Base-by-base conservation (phyloP, 805 yeast species). In the Ogataea glucozyma region DNA sequence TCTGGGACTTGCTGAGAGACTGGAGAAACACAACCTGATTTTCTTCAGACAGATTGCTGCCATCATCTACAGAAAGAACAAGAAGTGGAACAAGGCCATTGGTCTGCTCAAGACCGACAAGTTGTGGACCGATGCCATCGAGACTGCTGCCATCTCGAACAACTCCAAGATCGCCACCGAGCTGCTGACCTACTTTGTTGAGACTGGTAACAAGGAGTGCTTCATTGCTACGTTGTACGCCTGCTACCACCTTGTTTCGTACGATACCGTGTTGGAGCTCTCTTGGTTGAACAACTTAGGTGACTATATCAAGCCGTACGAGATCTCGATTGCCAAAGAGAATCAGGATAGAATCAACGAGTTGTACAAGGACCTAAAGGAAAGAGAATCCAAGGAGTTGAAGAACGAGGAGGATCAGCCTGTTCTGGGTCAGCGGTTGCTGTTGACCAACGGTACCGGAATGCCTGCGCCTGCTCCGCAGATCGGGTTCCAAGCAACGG, bases 11-110 rank as follows among this genome's bases (percentile, higher is more conserved):
- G 99, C 99, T 40, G 83, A 81, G 58, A 81, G 97, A 66, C 78
- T 93, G 56, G 99, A 93, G 71, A 85, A 85, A 66, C 97, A 91
- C 63, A 86, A 85, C 19, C 71, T 89, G 42, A 79, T 93, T 43
- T 93, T 89, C 73, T 93, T 93, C 77, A 85, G 97, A 70, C 95
- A 88, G 71, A 88, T 93, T 60, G 95, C 97, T 29, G 98, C 98
- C 38, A 79, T 89, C 54, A 76, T 93, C 53, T 93, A 86, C 77
- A 81, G 96, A 65, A 89, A 89, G 70, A 88, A 88, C 71, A 90
- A 89, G 78, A 91, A 93, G 66, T 93, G 88, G 85, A 75, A 70
- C 63, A 91, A 90, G 75, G 84, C 96, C 38, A 83, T 93, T 61
- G 77, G 90, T 2, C 81, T 93, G 49, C 78, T 89, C 60, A 93